Evolutionary conservation across 2,329 filamentous ascomycete species (phyloP), one percentile per base, ranked within the genome.

Genomic region (Neopestalotiopsis rosae): DNA sequence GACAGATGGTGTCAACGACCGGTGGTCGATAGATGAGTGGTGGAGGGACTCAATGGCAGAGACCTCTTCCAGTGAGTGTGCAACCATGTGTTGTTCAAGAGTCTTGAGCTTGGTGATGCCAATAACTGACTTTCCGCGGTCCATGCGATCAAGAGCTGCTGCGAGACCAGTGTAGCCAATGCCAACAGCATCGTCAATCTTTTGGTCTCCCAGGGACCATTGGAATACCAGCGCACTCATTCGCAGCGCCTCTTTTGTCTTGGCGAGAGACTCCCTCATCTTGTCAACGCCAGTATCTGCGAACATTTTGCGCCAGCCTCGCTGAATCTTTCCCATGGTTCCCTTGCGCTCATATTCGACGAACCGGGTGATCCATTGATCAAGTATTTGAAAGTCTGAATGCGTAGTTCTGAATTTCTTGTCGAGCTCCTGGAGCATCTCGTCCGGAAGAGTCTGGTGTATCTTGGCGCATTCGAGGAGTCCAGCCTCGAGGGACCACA

Each of bases 401-500:
- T 88, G 85, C 12, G 89, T 87, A 30, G 87, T 84, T 45, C 86
- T 85, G 74, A 92, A 89, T 73, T 90, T 90, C 77, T 86, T 87
- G 73, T 89, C 88, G 61, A 93, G 83, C 77, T 92, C 90, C n/a
- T 84, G 80, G 38, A 88, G 82, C 78, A 92, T 87, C 67, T 92
- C 90, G 4, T 79, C 74, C 0, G 90, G 89, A 20, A 92, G 84
- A 17, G 83, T 80, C 71, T 88, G 86, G 17, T 82, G 80, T 24
- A 82, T 84, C 56, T 84, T 82, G 38, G 82, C 78, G 59, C 83
- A 85, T 73, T 89, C 86, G n/a, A 81, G 79, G 66, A 93, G 83
- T 5, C 91, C 91, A 28, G 88, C 86, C 78, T 92, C 90, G 70
- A 92, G 89, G n/a, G 88, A 87, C 83, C 90, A 91, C 57, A 93